Conservation (phyloP, 257 asterid species). For the Nicotiana sylvestris region DNA sequence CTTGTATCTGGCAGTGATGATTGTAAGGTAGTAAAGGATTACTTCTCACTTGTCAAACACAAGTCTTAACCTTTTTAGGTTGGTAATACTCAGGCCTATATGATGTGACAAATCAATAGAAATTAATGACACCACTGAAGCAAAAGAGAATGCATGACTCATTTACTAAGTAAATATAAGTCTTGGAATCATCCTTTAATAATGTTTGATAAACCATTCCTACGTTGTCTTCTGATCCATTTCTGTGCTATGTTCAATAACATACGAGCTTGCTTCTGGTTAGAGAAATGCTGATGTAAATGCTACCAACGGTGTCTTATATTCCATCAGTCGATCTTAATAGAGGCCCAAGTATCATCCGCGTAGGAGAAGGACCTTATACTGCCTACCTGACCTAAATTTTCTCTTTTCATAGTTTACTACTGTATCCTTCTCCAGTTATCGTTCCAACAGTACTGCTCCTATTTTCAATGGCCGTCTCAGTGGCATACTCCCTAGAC, state of each 20-base stretch:
- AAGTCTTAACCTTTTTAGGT: background rate
- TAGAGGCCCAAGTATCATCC: background rate
- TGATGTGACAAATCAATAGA: background rate
- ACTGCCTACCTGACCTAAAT: background rate
- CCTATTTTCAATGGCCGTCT: background rate
- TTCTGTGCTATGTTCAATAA: background rate
- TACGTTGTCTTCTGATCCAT: background rate
- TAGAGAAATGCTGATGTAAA: background rate
- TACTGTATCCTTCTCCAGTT: background rate
- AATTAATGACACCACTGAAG: background rate
- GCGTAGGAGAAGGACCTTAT: background rate
- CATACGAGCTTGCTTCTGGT: background rate
- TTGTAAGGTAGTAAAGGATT: constrained; percentile 32
- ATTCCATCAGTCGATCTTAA: background rate
- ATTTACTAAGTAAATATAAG: background rate
- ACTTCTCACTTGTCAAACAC: constrained; percentile 9
- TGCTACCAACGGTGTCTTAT: background rate
- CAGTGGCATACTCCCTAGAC: background rate
- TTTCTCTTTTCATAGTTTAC: background rate
- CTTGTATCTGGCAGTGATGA: constrained; percentile 54
- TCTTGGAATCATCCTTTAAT: background rate
- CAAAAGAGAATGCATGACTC: background rate
- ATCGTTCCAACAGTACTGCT: background rate
- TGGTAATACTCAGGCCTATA: background rate
- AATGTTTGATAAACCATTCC: background rate